Conservation (phyloP, 164 flowering plant genomes). For the Akebia trifoliata region DNA sequence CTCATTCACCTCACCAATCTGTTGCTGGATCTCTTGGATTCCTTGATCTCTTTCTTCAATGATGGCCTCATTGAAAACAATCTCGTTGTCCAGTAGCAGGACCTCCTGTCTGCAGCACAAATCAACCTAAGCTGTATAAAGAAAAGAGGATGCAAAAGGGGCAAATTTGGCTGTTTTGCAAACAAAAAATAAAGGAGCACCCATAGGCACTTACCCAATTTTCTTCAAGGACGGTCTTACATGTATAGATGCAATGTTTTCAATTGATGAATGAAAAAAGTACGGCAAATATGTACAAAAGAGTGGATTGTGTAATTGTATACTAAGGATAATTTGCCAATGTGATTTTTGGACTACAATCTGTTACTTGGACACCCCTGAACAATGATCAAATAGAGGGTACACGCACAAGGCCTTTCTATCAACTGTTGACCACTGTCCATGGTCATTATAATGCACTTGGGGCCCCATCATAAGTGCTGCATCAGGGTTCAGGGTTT, state of each 20-base stretch:
- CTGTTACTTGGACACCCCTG: neutral
- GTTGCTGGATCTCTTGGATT: conserved; percentile 66
- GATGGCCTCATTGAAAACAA: conserved; percentile 59
- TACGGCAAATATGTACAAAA: neutral
- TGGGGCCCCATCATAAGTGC: neutral
- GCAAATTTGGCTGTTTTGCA: no score
- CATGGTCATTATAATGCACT: no score
- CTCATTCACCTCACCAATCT: conserved; percentile 75
- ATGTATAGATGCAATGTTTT: no score
- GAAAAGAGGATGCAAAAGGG: neutral
- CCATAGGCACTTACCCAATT: no score
- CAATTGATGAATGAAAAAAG: no score
- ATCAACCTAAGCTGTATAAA: no score
- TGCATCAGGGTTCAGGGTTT: neutral
- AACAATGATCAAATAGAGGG: neutral
- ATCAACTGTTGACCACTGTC: no score
- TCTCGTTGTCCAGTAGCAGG: conserved; percentile 50
- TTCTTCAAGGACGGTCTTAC: no score
- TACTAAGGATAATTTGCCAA: neutral
- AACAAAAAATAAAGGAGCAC: neutral
- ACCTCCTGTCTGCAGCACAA: conserved; percentile 48
- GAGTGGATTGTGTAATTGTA: neutral
- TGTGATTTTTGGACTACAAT: neutral
- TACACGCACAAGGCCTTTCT: no score
- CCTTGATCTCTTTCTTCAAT: conserved; percentile 87